Percentiles rank a stretch among this genome's conserved stretches.
phyloP scores from a whole-genome alignment of 164 flowering plant genomes.

The Chimonanthus praecox region DNA sequence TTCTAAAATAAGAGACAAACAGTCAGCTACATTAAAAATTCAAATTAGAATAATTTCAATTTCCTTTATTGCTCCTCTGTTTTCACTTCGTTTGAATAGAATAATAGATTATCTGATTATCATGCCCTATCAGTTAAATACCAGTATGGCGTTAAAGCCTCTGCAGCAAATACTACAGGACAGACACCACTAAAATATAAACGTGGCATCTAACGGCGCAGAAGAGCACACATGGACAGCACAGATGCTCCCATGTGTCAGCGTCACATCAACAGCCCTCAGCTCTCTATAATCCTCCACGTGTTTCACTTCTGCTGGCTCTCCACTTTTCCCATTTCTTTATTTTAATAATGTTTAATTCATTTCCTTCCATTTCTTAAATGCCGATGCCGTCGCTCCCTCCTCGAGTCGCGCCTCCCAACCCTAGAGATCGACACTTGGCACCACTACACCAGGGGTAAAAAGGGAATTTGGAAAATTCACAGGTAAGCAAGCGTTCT shows the following conservation, averaged over 20 bases:
- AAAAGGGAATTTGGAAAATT: background rate
- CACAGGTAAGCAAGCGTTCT: background rate
- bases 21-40: too few species aligned
- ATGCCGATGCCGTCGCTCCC: background rate
- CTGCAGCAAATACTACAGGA: too few species aligned
- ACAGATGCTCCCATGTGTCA: background rate
- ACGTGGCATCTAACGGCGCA: background rate
- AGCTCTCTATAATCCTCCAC: background rate
- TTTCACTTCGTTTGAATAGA: too few species aligned
- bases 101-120: too few species aligned
- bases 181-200: too few species aligned
- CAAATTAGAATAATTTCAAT: too few species aligned
- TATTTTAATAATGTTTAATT: too few species aligned
- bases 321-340: background rate
- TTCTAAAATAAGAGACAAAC: too few species aligned
- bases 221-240: background rate
- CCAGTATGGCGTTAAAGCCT: too few species aligned
- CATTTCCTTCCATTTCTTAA: background rate
- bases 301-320: background rate
- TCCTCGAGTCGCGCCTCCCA: background rate
- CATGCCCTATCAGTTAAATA: too few species aligned
- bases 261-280: background rate
- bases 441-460: background rate
- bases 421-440: constrained; percentile 2
- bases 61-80: too few species aligned